Percentiles rank a stretch among this genome's conserved stretches.
Conservation (phyloP, 805 yeast species). For the Kluyveromyces nonfermentans region DNA sequence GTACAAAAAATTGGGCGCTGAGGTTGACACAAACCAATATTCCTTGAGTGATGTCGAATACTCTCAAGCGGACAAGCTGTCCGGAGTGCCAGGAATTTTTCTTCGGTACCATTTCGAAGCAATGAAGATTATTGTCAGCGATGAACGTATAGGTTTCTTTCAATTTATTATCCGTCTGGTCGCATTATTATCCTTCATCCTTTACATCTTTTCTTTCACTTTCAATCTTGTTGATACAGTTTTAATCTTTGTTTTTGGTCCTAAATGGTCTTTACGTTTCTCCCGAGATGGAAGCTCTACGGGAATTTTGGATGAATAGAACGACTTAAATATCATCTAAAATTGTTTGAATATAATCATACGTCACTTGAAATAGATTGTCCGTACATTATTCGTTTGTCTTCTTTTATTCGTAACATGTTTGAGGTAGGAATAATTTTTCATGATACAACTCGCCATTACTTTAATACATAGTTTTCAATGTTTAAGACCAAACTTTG, state of each 20-base stretch:
- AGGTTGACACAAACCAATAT: constrained; percentile 77
- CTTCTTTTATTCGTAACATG: background rate
- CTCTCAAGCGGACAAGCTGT: constrained; percentile 12
- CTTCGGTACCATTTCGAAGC: constrained; percentile 88
- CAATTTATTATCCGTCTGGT: constrained; percentile 71
- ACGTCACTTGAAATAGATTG: too few relatives aligned
- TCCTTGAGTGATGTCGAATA: constrained; percentile 50
- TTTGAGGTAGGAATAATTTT: background rate
- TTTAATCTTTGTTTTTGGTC: constrained; percentile 47
- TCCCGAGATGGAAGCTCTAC: constrained; percentile 19
- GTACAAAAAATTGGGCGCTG: constrained; percentile 60
- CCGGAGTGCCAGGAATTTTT: constrained; percentile 63
- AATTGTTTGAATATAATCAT: too few relatives aligned
- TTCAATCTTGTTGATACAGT: constrained; percentile 48
- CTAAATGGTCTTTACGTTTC: constrained; percentile 36
- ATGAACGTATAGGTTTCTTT: constrained; percentile 63
- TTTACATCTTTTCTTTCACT: constrained; percentile 59
- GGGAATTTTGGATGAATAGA: constrained; percentile 17
- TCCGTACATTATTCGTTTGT: too few relatives aligned
- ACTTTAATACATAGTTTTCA: background rate
- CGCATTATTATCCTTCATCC: constrained; percentile 75
- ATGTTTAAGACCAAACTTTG: background rate
- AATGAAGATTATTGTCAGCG: constrained; percentile 57
- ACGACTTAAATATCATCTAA: too few relatives aligned
- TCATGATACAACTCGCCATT: background rate